Evolutionary conservation across 768 basidiomycete species (phyloP), one percentile per base, ranked within the genome.

Genomic region (Rhizopogon roseolus): DNA sequence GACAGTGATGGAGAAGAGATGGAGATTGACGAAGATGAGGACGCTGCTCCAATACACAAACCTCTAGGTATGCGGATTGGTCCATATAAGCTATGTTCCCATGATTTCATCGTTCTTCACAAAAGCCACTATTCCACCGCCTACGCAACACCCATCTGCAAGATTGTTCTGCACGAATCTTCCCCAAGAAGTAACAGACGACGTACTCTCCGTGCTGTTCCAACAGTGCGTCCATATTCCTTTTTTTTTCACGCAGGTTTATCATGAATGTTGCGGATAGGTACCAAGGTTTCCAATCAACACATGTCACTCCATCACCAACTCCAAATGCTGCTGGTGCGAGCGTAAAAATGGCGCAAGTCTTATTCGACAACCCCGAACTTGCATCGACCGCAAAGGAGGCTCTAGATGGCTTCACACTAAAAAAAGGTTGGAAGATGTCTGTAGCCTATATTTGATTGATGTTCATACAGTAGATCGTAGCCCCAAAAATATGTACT

Each of bases 11-110:
- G 85, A 52, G 88, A 88, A 65, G 91, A 93, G 73, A 95, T 95
- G 87, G 93, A 96, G 72, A 91, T 93, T 63, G 93, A 94, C 56
- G 92, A 94, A 48, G 93, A 97, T 44, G 88, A 90, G 43, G 86
- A 88, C 52, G 66, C 73, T 37, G 71, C 73, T 44, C 76, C 71
- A 56, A 70, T 68, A 55, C 69, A 55, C 46, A 67, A 62, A 56
- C 68, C 71, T 60, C 61, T 73, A 60, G 79, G 82, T 84, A 76
- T 66, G 81, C 76, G 40, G 56, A 58, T 63, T 55, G 41, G 55
- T 52, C 53, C 61, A 61, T 59, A 59, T 61, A 55, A 60, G 57
- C 60, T 5, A 38, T 19, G 36, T 70, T 72, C 67, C 74, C 62
- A 58, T 56, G 46, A 41, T 50, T 48, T 57, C 62, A 58, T 61